Base-by-base conservation (phyloP, 352 stramenopile genomes). In the Phytophthora citrophthora region DNA sequence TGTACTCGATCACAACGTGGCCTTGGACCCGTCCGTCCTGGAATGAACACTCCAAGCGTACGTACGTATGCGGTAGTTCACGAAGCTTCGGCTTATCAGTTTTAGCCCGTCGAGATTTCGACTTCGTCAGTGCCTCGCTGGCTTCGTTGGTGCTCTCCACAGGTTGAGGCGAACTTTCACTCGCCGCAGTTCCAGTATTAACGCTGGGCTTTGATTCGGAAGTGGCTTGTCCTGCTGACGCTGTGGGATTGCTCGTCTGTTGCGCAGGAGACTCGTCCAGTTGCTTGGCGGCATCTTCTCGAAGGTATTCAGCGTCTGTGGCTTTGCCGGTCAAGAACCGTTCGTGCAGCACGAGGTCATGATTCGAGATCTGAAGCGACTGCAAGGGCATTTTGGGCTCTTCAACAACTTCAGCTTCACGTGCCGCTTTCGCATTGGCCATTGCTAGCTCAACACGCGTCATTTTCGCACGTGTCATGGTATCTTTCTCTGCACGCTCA, bases 331-430 rank as follows among this genome's bases (percentile, higher is more conserved):
- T 73, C 38, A 92, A 64, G 48, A 94, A 93, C 1, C 81, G 81
- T 40, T 86, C 82, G 40, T 94, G 80, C 18, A 93, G 45, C 24
- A 71, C 54, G 18, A 92, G 59, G 43, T 93, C 83, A 32, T 91
- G 82, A 60, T 93, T 93, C 1, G 84, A 81, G 31, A 94, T 91
- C 1, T 88, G 70, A 3, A 94, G 70, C 13, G 86, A 87, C 7
- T 75, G 56, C 20, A 79, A 53, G 0, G 49, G 64, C 18, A 77
- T 86, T 9, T 76, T 75, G 2, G 86, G 74, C 32, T 89, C 78
- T 1, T 76, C 58, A 5, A 52, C 63, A 4, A 46, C 39, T 43
- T 68, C 64, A 2, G 56, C 50, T 41, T 74, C 55, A 4, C 54
- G 62, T 0, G 66, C 54, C 13, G 58, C 62, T 16, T 74, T 72